phyloP scores from a whole-genome alignment of 2,329 filamentous ascomycete genomes.

The Acephala macrosclerotiorum region DNA sequence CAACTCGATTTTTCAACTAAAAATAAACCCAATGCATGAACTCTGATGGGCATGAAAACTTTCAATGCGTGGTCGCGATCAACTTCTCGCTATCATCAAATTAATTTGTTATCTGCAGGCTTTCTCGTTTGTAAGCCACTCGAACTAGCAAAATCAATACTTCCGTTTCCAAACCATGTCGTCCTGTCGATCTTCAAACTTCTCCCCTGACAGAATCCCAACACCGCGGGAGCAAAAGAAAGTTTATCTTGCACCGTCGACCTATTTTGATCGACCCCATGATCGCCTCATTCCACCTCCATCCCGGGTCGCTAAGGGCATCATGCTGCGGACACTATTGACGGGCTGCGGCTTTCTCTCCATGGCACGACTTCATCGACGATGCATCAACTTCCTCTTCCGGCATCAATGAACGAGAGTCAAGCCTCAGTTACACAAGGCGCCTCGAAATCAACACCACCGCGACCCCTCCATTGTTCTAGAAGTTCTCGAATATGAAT shows the following conservation, averaged over 20 bases:
- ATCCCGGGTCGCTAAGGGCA: neutral
- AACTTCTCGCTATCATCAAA: constrained; percentile 1
- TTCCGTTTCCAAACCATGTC: constrained; percentile 1
- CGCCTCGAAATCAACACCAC: neutral
- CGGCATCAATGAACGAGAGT: neutral
- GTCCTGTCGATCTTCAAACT: constrained; percentile 3
- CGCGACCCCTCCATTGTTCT: neutral
- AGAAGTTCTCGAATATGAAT: constrained; percentile 1
- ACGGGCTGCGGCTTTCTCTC: constrained; percentile 1
- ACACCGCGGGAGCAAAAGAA: neutral
- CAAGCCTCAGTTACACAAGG: neutral
- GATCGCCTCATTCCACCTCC: neutral
- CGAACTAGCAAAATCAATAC: constrained; percentile 1
- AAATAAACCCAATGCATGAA: neutral
- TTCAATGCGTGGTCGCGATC: neutral
- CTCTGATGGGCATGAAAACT: neutral
- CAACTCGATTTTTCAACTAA: neutral
- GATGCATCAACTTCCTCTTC: neutral
- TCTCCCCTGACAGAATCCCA: constrained; percentile 3
- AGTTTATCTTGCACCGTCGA: neutral
- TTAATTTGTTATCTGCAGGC: neutral
- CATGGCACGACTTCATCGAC: neutral
- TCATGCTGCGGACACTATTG: constrained; percentile 7
- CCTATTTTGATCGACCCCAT: constrained; percentile 3
- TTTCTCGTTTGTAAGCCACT: neutral